phyloP scores from a whole-genome alignment of 176 grass and related monocot genomes.

The Eleusine indica region DNA sequence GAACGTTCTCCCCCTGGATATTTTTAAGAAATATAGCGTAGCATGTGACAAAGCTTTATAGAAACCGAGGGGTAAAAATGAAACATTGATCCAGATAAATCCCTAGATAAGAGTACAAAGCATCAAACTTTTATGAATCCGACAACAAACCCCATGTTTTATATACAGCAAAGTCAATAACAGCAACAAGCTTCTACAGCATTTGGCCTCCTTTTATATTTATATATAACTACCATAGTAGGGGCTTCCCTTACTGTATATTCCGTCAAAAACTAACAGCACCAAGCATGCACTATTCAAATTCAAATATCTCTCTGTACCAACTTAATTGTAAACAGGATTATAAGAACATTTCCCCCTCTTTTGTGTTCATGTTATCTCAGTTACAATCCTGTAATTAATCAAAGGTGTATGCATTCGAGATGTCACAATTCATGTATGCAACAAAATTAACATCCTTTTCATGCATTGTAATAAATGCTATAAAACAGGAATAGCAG shows the following conservation, averaged over 20 bases:
- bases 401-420: background rate
- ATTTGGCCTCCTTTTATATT: too few species aligned
- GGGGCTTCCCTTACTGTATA: too few species aligned
- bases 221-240: too few species aligned
- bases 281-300: conserved; percentile 11
- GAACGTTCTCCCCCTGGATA: conserved; percentile 88
- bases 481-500: background rate
- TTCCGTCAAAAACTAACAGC: background rate
- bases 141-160: conserved; percentile 22
- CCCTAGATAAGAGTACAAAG: conserved; percentile 11
- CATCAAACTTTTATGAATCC: background rate
- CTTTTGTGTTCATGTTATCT: background rate
- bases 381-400: background rate
- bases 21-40: conserved; percentile 43
- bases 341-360: background rate
- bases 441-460: background rate
- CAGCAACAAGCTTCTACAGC: background rate
- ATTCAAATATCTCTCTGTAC: background rate
- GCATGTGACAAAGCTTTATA: conserved; percentile 36
- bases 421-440: conserved; percentile 7
- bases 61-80: conserved; percentile 27
- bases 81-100: conserved; percentile 13
- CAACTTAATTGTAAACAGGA: background rate
- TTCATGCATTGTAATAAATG: conserved; percentile 1
- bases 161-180: background rate